Percentiles rank a stretch among this genome's conserved stretches.
Conservation (phyloP, 805 yeast genomes). For the Starmerella etchellsii region DNA sequence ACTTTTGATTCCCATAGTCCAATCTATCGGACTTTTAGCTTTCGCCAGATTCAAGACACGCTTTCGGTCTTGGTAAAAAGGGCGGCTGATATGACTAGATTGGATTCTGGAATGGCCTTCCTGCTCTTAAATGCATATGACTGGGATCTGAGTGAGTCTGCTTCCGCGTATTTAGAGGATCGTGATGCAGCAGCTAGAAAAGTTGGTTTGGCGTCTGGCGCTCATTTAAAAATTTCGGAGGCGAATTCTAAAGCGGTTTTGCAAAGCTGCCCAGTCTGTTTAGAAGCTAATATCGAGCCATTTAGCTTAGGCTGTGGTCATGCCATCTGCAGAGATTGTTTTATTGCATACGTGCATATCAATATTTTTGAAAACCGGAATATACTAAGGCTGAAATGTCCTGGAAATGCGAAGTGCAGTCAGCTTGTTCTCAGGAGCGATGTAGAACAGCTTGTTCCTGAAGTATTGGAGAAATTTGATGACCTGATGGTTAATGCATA, state of each 20-base stretch:
- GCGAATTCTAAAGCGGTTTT: no score
- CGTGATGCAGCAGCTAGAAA: slow-evolving; percentile 3
- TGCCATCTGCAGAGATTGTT: slow-evolving; percentile 57
- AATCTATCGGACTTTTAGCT: neutral
- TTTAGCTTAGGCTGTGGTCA: slow-evolving; percentile 50
- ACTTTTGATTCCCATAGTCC: neutral
- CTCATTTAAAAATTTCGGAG: neutral
- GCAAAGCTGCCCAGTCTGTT: slow-evolving; percentile 10
- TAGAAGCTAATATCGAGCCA: neutral
- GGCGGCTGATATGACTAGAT: slow-evolving; percentile 7
- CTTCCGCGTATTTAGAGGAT: slow-evolving; percentile 5
- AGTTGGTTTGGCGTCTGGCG: neutral
- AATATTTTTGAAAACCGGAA: slow-evolving; percentile 27
- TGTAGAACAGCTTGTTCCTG: neutral
- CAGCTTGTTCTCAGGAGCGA: slow-evolving; percentile 30
- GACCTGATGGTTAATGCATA: slow-evolving; percentile 3
- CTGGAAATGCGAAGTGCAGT: slow-evolving; percentile 40
- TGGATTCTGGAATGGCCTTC: neutral
- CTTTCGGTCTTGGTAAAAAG: neutral
- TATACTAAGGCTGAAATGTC: slow-evolving; percentile 44
- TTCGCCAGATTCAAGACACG: neutral
- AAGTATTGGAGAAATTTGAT: neutral
- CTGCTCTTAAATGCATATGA: slow-evolving; percentile 8
- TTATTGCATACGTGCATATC: slow-evolving; percentile 42
- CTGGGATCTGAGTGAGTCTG: slow-evolving; percentile 12